Percentiles rank a stretch among this genome's conserved stretches.
phyloP scores from a whole-genome alignment of 2,329 filamentous ascomycete genomes.

The Fusarium sublunatum region DNA sequence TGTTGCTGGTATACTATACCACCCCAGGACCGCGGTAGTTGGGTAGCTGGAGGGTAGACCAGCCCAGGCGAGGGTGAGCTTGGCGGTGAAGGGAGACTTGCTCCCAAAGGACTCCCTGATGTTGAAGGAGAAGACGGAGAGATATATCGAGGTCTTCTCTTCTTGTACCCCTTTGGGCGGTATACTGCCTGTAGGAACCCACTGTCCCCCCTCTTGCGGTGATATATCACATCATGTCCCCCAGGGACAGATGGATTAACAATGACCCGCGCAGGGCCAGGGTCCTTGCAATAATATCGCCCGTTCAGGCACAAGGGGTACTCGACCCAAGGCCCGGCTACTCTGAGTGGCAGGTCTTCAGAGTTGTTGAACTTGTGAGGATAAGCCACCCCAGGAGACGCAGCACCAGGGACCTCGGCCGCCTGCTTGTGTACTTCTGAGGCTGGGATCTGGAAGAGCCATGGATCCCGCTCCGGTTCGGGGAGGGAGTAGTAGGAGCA shows the following conservation, averaged over 20 bases:
- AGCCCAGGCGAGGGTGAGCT: no score
- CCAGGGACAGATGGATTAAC: constrained; percentile 7
- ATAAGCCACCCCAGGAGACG: not conserved
- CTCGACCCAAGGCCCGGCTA: constrained; percentile 6
- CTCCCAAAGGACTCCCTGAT: no score
- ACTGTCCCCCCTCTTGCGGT: not conserved
- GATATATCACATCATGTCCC: constrained; percentile 17
- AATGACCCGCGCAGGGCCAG: constrained; percentile 12
- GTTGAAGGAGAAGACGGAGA: not conserved
- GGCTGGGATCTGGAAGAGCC: not conserved
- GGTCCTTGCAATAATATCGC: not conserved
- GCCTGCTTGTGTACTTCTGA: constrained; percentile 9
- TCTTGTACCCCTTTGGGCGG: not conserved
- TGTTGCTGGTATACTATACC: not conserved
- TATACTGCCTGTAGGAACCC: constrained; percentile 6
- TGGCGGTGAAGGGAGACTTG: not conserved
- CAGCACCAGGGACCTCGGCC: not conserved
- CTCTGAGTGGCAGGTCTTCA: not conserved
- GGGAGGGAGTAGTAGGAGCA: constrained; percentile 19
- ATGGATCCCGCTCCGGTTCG: not conserved
- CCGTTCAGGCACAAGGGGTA: constrained; percentile 4
- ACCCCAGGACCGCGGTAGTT: not conserved
- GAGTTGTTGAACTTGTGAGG: not conserved
- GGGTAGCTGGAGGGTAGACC: not conserved
- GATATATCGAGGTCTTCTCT: no score